A percentile compares a stretch with the other conserved stretches of the same genome.
Evolutionary conservation across 768 basidiomycete genomes (phyloP).

Genomic region (Pleurotus tuber-regium): DNA sequence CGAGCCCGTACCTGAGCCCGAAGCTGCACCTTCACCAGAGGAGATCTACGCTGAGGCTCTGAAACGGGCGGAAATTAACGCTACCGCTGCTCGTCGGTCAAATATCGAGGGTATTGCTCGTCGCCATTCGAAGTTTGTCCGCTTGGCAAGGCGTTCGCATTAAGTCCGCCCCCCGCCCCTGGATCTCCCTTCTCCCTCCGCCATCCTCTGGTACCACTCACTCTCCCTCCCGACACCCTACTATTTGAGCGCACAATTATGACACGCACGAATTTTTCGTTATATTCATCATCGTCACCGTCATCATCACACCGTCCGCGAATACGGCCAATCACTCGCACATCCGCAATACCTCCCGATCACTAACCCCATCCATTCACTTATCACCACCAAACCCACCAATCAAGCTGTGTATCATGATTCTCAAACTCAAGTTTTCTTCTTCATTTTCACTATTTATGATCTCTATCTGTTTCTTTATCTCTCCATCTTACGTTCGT

Average conservation of each 20-base stretch:
- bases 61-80: neutral
- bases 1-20: conserved; percentile 8
- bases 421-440: too few species aligned
- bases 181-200: neutral
- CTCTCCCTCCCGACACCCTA: neutral
- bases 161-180: neutral
- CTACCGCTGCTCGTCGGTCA: neutral
- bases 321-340: neutral
- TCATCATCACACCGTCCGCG: neutral
- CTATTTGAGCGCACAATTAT: neutral
- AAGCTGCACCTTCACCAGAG: conserved; percentile 9
- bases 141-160: conserved; percentile 3
- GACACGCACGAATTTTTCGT: neutral
- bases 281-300: neutral
- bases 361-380: neutral
- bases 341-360: too few species aligned
- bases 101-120: neutral
- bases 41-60: conserved; percentile 1
- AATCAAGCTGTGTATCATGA: neutral
- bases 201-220: neutral
- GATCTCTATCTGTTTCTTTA: neutral
- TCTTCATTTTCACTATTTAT: too few species aligned
- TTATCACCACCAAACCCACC: too few species aligned
- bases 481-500: neutral
- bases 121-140: conserved; percentile 8